Percentiles rank a stretch among this genome's conserved stretches.
phyloP scores from a whole-genome alignment of 768 basidiomycete species.

The Lyophyllum decastes region DNA sequence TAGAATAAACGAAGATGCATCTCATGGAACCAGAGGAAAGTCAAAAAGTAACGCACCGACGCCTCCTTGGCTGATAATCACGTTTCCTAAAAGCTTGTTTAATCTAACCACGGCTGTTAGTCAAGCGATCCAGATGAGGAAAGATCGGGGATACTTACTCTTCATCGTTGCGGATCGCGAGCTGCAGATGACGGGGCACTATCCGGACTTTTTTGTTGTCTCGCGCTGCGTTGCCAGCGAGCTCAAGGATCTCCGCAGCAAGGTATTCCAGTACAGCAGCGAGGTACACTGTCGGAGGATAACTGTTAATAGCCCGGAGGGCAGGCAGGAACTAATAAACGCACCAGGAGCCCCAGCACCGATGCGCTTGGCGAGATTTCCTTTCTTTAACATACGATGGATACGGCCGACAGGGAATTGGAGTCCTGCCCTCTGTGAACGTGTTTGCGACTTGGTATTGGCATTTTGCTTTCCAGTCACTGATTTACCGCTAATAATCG shows the following conservation, averaged over 20 bases:
- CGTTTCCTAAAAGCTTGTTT: conserved; percentile 57
- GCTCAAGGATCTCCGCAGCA: conserved; percentile 83
- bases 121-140: neutral
- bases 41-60: conserved; percentile 48
- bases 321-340: conserved; percentile 12
- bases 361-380: conserved; percentile 72
- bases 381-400: conserved; percentile 73
- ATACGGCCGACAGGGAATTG: conserved; percentile 86
- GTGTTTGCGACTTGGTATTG: conserved; percentile 61
- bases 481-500: conserved; percentile 20
- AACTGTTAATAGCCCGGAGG: neutral
- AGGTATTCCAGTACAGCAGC: conserved; percentile 88
- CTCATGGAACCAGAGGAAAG: conserved; percentile 46
- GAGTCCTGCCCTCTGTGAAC: conserved; percentile 64
- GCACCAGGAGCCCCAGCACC: conserved; percentile 69
- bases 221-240: conserved; percentile 78
- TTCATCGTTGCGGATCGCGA: conserved; percentile 79
- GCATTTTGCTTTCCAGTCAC: conserved; percentile 36
- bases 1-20: neutral
- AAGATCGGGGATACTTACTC: conserved; percentile 40
- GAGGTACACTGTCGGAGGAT: conserved; percentile 59
- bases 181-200: conserved; percentile 79
- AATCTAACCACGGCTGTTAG: conserved; percentile 32
- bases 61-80: conserved; percentile 79
- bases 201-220: conserved; percentile 86